Evolutionary conservation across 73 alveolate genomes (phyloP).

Genomic region (Tetrahymena malaccensis): DNA sequence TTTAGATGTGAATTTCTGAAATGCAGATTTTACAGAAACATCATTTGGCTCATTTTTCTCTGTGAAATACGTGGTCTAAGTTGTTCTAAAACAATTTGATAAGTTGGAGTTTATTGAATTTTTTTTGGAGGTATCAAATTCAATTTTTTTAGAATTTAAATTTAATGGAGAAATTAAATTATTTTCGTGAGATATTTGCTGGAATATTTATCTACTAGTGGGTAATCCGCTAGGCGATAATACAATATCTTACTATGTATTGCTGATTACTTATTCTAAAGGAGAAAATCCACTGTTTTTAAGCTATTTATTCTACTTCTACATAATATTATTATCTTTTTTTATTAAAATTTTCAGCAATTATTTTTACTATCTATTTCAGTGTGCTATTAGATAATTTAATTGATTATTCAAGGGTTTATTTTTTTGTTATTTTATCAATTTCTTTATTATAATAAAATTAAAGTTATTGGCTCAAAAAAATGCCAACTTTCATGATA

Average conservation of each 20-base stretch:
- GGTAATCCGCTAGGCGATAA: not conserved
- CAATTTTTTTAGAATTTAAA: not conserved
- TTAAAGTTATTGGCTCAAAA: too few relatives aligned
- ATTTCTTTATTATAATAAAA: too few relatives aligned
- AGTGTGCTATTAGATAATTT: not conserved
- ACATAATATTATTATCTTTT: not conserved
- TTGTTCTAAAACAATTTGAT: not conserved
- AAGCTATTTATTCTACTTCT: not conserved
- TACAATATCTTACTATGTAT: not conserved
- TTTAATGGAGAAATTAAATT: not conserved
- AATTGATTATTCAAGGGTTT: too few relatives aligned
- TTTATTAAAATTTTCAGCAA: not conserved
- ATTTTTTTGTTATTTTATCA: too few relatives aligned
- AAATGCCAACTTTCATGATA: too few relatives aligned
- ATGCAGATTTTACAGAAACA: not conserved
- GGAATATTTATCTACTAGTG: not conserved
- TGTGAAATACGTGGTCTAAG: not conserved
- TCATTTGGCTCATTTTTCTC: not conserved
- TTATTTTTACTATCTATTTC: not conserved
- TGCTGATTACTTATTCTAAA: not conserved
- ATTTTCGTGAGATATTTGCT: not conserved
- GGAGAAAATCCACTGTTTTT: not conserved
- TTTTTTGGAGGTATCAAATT: not conserved
- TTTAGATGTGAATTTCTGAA: not conserved
- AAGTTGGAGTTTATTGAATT: not conserved